phyloP scores from a whole-genome alignment of 1,284 basidiomycete species.

The Cutaneotrichosporon cutaneum region DNA sequence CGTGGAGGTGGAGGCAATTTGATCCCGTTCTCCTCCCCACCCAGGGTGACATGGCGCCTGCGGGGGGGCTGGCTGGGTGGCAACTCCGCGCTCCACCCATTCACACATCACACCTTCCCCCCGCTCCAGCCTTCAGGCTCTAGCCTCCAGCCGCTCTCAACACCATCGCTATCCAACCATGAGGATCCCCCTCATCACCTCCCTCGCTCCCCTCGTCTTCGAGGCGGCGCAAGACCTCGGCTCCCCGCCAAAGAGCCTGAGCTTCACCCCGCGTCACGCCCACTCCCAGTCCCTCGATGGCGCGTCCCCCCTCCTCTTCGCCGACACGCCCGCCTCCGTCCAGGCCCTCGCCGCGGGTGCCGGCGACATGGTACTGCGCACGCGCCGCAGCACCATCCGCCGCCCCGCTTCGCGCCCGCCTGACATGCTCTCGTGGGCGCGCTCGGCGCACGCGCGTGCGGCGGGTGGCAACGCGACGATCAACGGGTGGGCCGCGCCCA shows the following conservation, averaged over 20 bases:
- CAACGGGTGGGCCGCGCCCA: constrained; percentile 17
- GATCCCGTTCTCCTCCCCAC: background rate
- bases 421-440: constrained; percentile 43
- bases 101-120: background rate
- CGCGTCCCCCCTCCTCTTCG: constrained; percentile 11
- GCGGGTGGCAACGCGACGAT: constrained; percentile 13
- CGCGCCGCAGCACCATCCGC: constrained; percentile 37
- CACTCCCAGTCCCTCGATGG: constrained; percentile 2
- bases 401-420: constrained; percentile 40
- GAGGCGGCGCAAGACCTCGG: background rate
- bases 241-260: background rate
- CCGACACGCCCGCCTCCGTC: background rate
- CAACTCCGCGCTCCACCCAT: constrained; percentile 10
- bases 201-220: constrained; percentile 1
- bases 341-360: background rate
- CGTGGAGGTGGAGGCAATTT: background rate
- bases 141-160: no score
- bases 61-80: constrained; percentile 28
- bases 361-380: constrained; percentile 36
- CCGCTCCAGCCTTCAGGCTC: no score
- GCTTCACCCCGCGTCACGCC: constrained; percentile 16
- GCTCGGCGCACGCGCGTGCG: constrained; percentile 18
- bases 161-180: no score
- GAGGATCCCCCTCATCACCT: constrained; percentile 10
- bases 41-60: no score